A percentile compares a stretch with the other conserved stretches of the same genome.
Evolutionary conservation across 176 grass and related monocot species (phyloP).

Genomic region (Ensete glaucum): DNA sequence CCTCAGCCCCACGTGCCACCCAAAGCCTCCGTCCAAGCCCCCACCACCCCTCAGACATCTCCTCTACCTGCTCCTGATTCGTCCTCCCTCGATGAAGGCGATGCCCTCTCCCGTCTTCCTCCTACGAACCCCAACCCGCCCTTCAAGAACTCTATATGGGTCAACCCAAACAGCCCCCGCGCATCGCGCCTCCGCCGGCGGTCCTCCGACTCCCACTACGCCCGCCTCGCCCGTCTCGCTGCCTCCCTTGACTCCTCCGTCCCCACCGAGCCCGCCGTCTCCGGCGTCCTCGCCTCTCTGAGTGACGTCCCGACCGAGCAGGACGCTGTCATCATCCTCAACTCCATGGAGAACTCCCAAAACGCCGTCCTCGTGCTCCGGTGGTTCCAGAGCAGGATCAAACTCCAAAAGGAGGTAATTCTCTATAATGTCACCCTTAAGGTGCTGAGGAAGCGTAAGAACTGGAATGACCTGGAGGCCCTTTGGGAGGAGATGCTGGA

Average conservation of each 20-base stretch:
- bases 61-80: not conserved
- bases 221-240: conserved; percentile 43
- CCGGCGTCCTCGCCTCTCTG: conserved; percentile 37
- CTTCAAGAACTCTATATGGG: conserved; percentile 53
- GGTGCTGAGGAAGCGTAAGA: conserved; percentile 53
- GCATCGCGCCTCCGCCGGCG: conserved; percentile 31
- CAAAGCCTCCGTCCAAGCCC: conserved; percentile 20
- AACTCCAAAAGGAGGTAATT: conserved; percentile 48
- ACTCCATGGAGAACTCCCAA: conserved; percentile 28
- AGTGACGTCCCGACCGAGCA: conserved; percentile 40
- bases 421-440: conserved; percentile 89
- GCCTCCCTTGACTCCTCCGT: conserved; percentile 39
- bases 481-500: conserved; percentile 60
- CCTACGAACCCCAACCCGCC: conserved; percentile 10
- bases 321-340: conserved; percentile 77
- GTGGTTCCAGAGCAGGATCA: conserved; percentile 57
- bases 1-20: conserved; percentile 18
- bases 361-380: conserved; percentile 51
- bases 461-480: conserved; percentile 47
- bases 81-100: not conserved
- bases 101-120: conserved; percentile 6
- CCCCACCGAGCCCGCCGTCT: conserved; percentile 26
- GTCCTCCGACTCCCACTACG: conserved; percentile 32
- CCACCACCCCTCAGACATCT: not conserved
- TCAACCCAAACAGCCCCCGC: conserved; percentile 79